phyloP scores from a whole-genome alignment of 2,329 filamentous ascomycete genomes.

The Talaromyces sp. region DNA sequence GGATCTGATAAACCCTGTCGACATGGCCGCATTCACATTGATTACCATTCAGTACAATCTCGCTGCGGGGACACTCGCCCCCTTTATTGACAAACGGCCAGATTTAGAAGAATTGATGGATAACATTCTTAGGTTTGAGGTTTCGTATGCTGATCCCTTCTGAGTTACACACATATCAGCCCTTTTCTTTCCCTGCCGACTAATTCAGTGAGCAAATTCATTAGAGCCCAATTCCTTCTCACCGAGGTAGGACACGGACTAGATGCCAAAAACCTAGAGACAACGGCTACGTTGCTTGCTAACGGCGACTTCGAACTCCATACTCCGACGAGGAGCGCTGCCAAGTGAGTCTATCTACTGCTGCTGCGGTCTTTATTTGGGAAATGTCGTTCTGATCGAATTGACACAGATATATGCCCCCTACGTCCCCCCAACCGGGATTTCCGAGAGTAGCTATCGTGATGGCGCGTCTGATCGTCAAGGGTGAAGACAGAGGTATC shows the following conservation, averaged over 20 bases:
- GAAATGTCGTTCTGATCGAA: not conserved
- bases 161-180: not conserved
- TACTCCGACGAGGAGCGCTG: not conserved
- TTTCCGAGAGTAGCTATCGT: constrained; percentile 35
- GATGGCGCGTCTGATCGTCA: constrained; percentile 33
- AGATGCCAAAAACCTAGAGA: not conserved
- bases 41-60: not conserved
- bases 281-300: not conserved
- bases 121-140: not conserved
- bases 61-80: not conserved
- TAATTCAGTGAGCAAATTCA: not conserved
- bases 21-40: not conserved
- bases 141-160: not conserved
- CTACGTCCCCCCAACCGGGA: constrained; percentile 17
- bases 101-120: not conserved
- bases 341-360: not conserved
- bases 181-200: not conserved
- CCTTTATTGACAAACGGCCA: not conserved
- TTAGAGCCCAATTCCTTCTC: not conserved
- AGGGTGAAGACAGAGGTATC: constrained; percentile 28
- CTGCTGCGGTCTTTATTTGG: not conserved
- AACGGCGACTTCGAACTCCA: not conserved
- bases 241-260: not conserved
- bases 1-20: not conserved
- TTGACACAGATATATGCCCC: constrained; percentile 18